A percentile compares a stretch with the other conserved stretches of the same genome.
Evolutionary conservation across 805 yeast genomes (phyloP).

Genomic region (Yarrowia sp.): DNA sequence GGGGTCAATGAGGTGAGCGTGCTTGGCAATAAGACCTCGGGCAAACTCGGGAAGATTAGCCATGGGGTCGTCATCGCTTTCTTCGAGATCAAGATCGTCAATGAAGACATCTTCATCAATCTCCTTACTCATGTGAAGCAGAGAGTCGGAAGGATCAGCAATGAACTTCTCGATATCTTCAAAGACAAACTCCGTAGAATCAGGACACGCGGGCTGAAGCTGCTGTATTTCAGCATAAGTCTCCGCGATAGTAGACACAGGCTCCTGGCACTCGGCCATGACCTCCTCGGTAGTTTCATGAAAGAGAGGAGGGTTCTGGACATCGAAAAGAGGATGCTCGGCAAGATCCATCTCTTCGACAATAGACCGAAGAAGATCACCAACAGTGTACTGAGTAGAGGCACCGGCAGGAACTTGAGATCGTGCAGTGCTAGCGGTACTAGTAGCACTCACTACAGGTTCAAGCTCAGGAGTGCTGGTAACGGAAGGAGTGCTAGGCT

Average conservation of each 20-base stretch:
- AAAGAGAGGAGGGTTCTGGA: constrained; percentile 7
- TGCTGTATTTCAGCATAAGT: neutral
- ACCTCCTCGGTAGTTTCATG: constrained; percentile 7
- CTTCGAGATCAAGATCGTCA: constrained; percentile 19
- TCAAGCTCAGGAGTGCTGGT: constrained; percentile 26
- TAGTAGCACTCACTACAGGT: constrained; percentile 6
- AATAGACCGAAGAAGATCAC: constrained; percentile 19
- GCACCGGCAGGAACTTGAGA: constrained; percentile 3
- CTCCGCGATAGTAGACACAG: constrained; percentile 15
- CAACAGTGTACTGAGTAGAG: constrained; percentile 3
- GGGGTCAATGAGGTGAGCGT: constrained; percentile 11
- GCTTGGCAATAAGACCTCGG: constrained; percentile 2
- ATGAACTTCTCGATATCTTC: constrained; percentile 28
- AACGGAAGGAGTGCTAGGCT: constrained; percentile 20
- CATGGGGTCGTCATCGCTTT: constrained; percentile 19
- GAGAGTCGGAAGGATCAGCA: constrained; percentile 3
- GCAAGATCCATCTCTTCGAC: constrained; percentile 16
- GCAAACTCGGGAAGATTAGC: constrained; percentile 24
- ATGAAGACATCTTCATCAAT: constrained; percentile 20
- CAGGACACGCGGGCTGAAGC: neutral
- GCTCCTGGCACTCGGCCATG: constrained; percentile 5
- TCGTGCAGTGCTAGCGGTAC: neutral
- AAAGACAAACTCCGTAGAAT: neutral
- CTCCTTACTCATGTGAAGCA: constrained; percentile 16
- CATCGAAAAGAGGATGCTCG: constrained; percentile 16